Evolutionary conservation across 2,329 filamentous ascomycete genomes (phyloP).

Genomic region (Setomelanomma holmii): DNA sequence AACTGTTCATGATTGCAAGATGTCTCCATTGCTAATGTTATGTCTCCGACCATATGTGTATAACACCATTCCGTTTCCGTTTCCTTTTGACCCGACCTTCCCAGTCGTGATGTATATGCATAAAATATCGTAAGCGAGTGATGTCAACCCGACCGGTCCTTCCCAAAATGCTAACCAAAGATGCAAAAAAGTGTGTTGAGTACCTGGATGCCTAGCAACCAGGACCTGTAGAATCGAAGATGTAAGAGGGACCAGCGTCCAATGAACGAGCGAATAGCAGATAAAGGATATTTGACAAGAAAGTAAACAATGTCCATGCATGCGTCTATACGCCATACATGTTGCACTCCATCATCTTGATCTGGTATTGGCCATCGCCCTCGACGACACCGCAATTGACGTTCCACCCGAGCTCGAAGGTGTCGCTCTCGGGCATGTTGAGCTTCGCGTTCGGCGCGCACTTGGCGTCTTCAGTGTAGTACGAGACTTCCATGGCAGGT

Average conservation of each 20-base stretch:
- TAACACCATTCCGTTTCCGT: background rate
- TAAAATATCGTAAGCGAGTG: background rate
- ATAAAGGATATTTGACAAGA: slow-evolving; percentile 4
- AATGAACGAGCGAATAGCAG: slow-evolving; percentile 2
- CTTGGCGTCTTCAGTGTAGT: slow-evolving; percentile 47
- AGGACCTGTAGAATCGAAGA: background rate
- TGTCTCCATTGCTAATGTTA: background rate
- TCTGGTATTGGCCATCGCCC: slow-evolving; percentile 55
- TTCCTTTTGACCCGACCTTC: background rate
- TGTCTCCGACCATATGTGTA: background rate
- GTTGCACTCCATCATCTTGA: slow-evolving; percentile 47
- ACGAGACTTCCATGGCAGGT: slow-evolving; percentile 52
- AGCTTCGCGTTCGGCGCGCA: slow-evolving; percentile 46
- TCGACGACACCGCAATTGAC: slow-evolving; percentile 44
- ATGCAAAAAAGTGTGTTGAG: background rate
- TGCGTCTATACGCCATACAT: slow-evolving; percentile 21
- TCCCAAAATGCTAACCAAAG: background rate
- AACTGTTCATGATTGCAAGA: slow-evolving; percentile 9
- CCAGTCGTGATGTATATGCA: background rate
- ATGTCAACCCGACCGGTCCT: background rate
- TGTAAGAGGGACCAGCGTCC: background rate
- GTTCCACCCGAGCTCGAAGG: slow-evolving; percentile 53
- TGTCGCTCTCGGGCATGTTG: slow-evolving; percentile 28
- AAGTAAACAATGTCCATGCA: background rate
- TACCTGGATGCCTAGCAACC: background rate